Evolutionary conservation across 1,284 basidiomycete genomes (phyloP).

Genomic region (Mycena citricolor): DNA sequence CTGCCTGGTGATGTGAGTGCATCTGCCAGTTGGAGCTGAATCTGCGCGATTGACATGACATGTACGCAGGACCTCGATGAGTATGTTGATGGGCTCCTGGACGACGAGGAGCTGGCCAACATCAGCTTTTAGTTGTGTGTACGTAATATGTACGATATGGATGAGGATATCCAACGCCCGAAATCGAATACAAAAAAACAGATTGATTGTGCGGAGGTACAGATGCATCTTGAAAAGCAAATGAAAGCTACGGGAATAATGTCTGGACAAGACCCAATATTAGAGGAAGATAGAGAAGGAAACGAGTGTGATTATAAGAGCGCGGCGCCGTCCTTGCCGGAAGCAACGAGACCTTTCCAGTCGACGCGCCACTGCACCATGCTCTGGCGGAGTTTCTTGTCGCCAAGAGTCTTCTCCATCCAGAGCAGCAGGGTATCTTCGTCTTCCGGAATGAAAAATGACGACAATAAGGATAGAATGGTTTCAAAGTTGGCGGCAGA

Average conservation of each 20-base stretch:
- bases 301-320: conserved; percentile 49
- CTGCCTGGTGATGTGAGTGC: conserved; percentile 1
- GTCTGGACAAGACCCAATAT: neutral
- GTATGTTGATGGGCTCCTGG: conserved; percentile 16
- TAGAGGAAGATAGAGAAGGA: neutral
- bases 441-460: conserved; percentile 89
- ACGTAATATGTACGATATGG: neutral
- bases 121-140: neutral
- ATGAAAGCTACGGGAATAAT: conserved; percentile 11
- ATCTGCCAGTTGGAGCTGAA: neutral
- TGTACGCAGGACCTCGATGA: conserved; percentile 6
- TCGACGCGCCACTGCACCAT: conserved; percentile 73
- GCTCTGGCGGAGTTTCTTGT: conserved; percentile 66
- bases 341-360: conserved; percentile 68
- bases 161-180: neutral
- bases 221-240: conserved; percentile 21
- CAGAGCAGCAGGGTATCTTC: conserved; percentile 80
- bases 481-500: conserved; percentile 86
- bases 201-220: conserved; percentile 19
- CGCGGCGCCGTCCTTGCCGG: conserved; percentile 63
- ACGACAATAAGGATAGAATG: conserved; percentile 83
- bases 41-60: neutral
- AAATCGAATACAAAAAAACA: conserved; percentile 9
- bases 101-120: conserved; percentile 17
- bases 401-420: conserved; percentile 72